Evolutionary conservation across 805 yeast species (phyloP).

Genomic region (Candida suzukii): DNA sequence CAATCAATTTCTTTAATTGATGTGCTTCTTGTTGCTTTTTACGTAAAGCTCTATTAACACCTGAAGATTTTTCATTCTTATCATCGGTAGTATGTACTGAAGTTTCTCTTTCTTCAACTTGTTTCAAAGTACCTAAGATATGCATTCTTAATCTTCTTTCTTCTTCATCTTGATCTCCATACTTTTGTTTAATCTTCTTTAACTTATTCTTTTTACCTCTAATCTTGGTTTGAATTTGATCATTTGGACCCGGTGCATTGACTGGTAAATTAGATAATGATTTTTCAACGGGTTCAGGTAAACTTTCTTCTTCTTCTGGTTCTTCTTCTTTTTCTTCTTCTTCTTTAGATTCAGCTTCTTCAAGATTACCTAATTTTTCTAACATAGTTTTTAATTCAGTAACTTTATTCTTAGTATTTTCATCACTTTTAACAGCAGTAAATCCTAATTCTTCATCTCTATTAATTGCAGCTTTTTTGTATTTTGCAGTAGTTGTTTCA

Average conservation of each 20-base stretch:
- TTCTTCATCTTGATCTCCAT: constrained; percentile 88
- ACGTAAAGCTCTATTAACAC: constrained; percentile 1
- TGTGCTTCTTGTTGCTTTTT: constrained; percentile 24
- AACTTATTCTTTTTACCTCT: constrained; percentile 84
- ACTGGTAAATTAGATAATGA: constrained; percentile 1
- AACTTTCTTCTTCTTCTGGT: constrained; percentile 7
- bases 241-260: constrained; percentile 10
- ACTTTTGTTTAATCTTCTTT: constrained; percentile 76
- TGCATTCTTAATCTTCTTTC: constrained; percentile 72
- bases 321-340: constrained; percentile 3
- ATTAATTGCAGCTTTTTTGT: constrained; percentile 17
- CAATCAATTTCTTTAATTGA: constrained; percentile 24
- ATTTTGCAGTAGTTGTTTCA: constrained; percentile 36
- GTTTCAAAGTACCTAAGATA: constrained; percentile 77
- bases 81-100: constrained; percentile 2
- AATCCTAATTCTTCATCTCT: constrained; percentile 24
- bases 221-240: constrained; percentile 33
- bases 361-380: constrained; percentile 15
- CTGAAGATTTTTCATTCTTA: constrained; percentile 6
- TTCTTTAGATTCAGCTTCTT: constrained; percentile 4
- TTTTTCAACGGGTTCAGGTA: constrained; percentile 6
- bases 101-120: constrained; percentile 24
- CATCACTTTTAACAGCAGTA: constrained; percentile 20
- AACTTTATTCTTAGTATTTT: constrained; percentile 15
- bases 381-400: constrained; percentile 24